Conservation (phyloP, 2,329 filamentous ascomycete genomes). For the Lachnellula hyalina region DNA sequence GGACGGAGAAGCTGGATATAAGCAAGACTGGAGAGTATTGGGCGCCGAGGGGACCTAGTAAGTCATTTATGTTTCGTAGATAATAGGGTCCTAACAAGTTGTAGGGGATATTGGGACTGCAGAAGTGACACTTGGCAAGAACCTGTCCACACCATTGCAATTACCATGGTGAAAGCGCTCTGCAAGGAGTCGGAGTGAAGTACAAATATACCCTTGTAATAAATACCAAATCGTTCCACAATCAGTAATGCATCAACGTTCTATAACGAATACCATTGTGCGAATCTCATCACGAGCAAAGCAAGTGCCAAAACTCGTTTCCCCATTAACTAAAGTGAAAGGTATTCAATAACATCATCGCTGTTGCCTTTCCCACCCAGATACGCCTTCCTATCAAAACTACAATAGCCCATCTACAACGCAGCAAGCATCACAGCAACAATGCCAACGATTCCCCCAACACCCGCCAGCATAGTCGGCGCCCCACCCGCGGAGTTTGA, state of each 20-base stretch:
- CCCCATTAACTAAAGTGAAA: neutral
- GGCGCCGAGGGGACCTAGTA: slow-evolving; percentile 65
- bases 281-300: too few relatives aligned
- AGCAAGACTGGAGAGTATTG: slow-evolving; percentile 65
- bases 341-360: neutral
- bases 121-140: slow-evolving; percentile 55
- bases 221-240: too few relatives aligned
- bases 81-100: slow-evolving; percentile 15
- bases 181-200: neutral
- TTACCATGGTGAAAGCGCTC: slow-evolving; percentile 52
- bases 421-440: slow-evolving; percentile 12
- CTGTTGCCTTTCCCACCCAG: neutral
- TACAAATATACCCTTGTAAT: too few relatives aligned
- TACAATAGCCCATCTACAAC: slow-evolving; percentile 9
- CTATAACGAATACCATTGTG: too few relatives aligned
- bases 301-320: too few relatives aligned
- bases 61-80: slow-evolving; percentile 28
- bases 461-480: slow-evolving; percentile 5
- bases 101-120: slow-evolving; percentile 64
- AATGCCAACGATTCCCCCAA: slow-evolving; percentile 11
- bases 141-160: slow-evolving; percentile 58
- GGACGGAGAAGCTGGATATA: slow-evolving; percentile 58
- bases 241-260: too few relatives aligned
- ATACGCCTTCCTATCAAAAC: neutral
- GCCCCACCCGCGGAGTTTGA: slow-evolving; percentile 1